phyloP scores from a whole-genome alignment of 345 rosid genomes.

The Pugionium cornutum region DNA sequence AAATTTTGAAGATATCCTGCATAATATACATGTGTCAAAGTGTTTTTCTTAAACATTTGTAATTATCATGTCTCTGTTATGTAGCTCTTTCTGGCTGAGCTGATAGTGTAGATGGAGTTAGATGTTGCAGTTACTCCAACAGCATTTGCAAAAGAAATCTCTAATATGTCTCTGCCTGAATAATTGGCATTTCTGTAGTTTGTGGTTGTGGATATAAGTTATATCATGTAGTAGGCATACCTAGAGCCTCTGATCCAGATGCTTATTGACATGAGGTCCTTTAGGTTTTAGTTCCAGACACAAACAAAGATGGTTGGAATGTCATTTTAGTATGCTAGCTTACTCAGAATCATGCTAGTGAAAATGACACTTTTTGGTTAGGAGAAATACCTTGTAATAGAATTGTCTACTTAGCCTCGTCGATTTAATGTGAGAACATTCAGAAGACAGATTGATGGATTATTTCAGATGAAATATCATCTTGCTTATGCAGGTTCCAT shows the following conservation, averaged over 20 bases:
- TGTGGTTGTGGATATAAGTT: not conserved
- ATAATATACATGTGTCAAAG: constrained; percentile 3
- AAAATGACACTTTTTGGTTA: constrained; percentile 11
- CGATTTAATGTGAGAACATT: not conserved
- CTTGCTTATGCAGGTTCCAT: constrained; percentile 68
- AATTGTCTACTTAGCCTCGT: not conserved
- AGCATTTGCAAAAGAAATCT: constrained; percentile 10
- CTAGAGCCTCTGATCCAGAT: constrained; percentile 23
- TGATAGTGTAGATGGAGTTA: not conserved
- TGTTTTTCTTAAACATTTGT: not conserved
- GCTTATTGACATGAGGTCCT: constrained; percentile 17
- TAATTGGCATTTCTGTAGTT: constrained; percentile 8
- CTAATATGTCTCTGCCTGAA: not conserved
- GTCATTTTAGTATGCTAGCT: constrained; percentile 1
- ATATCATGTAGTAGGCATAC: constrained; percentile 17
- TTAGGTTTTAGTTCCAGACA: not conserved
- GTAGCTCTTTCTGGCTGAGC: constrained; percentile 6
- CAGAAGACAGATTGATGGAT: constrained; percentile 29
- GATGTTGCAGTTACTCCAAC: not conserved
- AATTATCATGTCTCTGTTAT: constrained; percentile 12
- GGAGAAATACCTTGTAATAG: constrained; percentile 3
- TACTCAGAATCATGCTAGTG: constrained; percentile 18
- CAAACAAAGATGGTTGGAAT: constrained; percentile 14
- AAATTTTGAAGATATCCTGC: constrained; percentile 2
- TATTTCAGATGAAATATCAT: constrained; percentile 16